Percentiles rank a stretch among this genome's conserved stretches.
These are phyloP conservation scores for Aphanomyces stellatus DNA, from an alignment of 352 stramenopile species.

Conservation along the genomic window DNA sequence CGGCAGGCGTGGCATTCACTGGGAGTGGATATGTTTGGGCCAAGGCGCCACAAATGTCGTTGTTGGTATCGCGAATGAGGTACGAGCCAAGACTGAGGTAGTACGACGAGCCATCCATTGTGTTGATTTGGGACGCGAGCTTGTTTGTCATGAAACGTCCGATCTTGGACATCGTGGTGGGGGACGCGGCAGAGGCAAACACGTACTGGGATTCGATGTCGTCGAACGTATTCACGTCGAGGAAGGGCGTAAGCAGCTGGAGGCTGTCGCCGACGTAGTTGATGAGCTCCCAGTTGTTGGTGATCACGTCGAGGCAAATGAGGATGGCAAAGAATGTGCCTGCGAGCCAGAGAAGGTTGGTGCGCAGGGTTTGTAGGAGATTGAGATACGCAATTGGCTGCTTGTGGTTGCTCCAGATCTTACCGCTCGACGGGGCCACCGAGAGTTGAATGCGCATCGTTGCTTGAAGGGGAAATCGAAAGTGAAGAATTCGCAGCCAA, in stretches of 20 bases:
- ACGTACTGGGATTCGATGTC: background rate
- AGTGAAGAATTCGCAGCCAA: too few relatives aligned
- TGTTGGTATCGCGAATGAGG: background rate
- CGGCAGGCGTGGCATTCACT: too few relatives aligned
- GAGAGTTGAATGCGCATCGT: too few relatives aligned
- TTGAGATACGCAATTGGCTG: too few relatives aligned
- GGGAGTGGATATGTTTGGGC: background rate
- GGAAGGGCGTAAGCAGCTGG: background rate
- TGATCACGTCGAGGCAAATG: background rate
- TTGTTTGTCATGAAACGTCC: background rate
- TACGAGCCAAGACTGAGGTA: background rate
- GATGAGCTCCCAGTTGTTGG: conserved; percentile 20
- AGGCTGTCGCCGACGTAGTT: background rate
- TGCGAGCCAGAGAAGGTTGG: too few relatives aligned
- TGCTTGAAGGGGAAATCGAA: too few relatives aligned
- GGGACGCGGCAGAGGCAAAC: background rate
- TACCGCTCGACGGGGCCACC: too few relatives aligned
- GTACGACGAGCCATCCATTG: background rate
- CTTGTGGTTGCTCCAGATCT: too few relatives aligned
- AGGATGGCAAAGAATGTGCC: too few relatives aligned
- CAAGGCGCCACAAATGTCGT: background rate
- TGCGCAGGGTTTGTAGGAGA: too few relatives aligned
- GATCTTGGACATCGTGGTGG: background rate
- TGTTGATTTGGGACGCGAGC: background rate
- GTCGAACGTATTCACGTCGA: background rate